Conservation (phyloP, 768 basidiomycete species). For the Trametes villosa region DNA sequence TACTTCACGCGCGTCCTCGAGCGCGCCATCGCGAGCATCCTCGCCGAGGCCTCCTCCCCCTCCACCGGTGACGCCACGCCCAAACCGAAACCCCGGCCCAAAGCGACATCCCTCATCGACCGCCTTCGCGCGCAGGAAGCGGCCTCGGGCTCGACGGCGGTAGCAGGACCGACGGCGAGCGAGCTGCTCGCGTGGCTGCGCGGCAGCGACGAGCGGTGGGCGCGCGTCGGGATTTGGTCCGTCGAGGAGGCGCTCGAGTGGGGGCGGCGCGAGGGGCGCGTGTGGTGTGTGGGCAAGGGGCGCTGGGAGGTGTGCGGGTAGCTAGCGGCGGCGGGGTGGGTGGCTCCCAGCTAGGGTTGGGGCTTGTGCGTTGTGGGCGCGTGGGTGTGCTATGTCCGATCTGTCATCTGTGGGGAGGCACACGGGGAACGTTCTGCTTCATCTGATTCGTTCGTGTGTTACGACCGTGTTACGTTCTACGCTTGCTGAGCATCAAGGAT, state of each 20-base stretch:
- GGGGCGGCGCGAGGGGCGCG: constrained; percentile 41
- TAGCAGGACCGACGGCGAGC: constrained; percentile 43
- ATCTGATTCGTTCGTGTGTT: too few species aligned
- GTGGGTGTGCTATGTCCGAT: background rate
- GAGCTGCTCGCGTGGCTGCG: constrained; percentile 52
- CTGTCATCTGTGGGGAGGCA: too few species aligned
- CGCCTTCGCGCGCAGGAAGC: constrained; percentile 22
- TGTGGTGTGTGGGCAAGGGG: constrained; percentile 39
- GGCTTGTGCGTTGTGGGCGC: background rate
- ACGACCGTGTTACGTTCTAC: too few species aligned
- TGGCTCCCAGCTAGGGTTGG: background rate
- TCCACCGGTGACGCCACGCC: background rate
- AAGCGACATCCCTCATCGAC: constrained; percentile 18
- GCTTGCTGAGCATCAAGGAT: too few species aligned
- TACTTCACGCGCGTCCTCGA: constrained; percentile 55
- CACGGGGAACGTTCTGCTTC: too few species aligned
- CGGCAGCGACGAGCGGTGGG: constrained; percentile 66
- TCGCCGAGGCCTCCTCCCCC: constrained; percentile 23
- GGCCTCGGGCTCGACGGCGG: constrained; percentile 1
- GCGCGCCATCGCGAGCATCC: constrained; percentile 46
- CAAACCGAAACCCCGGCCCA: background rate
- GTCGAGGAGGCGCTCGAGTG: constrained; percentile 63
- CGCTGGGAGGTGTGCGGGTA: constrained; percentile 39
- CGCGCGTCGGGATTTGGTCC: constrained; percentile 62
- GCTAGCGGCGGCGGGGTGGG: too few species aligned